Percentiles rank a stretch among this genome's conserved stretches.
These are phyloP conservation scores for Daedalea quercina DNA, from an alignment of 768 basidiomycete species.

Conservation along the genomic window DNA sequence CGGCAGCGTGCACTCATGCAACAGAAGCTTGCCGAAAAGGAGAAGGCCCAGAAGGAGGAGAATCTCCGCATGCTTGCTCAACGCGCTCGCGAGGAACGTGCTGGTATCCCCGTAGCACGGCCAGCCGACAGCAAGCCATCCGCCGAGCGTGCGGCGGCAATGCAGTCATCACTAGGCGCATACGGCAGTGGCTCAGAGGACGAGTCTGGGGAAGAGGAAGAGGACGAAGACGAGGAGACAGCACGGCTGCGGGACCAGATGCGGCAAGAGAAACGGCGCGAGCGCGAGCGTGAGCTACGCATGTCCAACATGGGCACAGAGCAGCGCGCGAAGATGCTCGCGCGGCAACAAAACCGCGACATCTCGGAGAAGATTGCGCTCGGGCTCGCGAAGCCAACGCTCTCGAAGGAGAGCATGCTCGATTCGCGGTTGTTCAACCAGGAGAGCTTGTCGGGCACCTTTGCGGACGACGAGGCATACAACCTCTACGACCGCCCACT, in stretches of 20 bases:
- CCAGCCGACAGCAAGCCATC: conserved; percentile 44
- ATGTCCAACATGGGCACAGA: conserved; percentile 99
- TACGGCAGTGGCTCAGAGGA: conserved; percentile 79
- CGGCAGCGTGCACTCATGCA: conserved; percentile 96
- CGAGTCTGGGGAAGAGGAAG: conserved; percentile 47
- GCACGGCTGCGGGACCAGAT: conserved; percentile 84
- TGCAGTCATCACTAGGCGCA: conserved; percentile 72
- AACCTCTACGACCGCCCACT: conserved; percentile 91
- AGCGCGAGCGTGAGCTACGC: conserved; percentile 94
- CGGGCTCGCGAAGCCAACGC: conserved; percentile 92
- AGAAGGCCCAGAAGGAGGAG: conserved; percentile 96
- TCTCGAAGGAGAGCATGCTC: conserved; percentile 95
- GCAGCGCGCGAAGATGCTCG: conserved; percentile 91
- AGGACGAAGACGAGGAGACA: conserved; percentile 80
- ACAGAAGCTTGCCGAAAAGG: conserved; percentile 97
- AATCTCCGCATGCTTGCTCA: conserved; percentile 90
- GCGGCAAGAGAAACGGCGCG: conserved; percentile 85
- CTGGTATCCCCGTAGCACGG: conserved; percentile 49
- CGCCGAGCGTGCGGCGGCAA: conserved; percentile 58
- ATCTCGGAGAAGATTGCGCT: conserved; percentile 99
- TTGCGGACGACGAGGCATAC: conserved; percentile 92
- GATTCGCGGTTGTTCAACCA: conserved; percentile 98
- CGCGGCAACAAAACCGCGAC: conserved; percentile 95
- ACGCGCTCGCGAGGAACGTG: conserved; percentile 91
- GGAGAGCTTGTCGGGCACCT: conserved; percentile 73